Conservation (phyloP, 768 basidiomycete genomes). For the Calocera viscosa region DNA sequence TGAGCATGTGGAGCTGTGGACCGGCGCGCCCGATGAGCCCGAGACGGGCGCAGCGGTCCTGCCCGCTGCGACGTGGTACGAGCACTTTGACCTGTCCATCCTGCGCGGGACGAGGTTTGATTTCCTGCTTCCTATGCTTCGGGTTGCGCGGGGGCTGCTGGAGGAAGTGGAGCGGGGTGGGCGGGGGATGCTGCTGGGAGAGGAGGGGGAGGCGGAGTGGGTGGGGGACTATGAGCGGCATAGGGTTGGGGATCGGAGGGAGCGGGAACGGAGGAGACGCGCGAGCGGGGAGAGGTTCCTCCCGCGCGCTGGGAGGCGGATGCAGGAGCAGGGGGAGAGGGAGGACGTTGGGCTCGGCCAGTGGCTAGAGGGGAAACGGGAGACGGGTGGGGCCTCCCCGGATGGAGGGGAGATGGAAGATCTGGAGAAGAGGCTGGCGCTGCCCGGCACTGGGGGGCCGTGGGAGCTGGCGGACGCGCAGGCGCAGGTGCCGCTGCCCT, state of each 20-base stretch:
- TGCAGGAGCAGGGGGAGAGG: too few species aligned
- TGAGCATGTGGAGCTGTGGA: not conserved
- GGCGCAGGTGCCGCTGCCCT: too few species aligned
- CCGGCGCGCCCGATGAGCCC: not conserved
- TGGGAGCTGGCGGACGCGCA: too few species aligned
- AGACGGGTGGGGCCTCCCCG: too few species aligned
- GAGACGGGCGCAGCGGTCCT: not conserved
- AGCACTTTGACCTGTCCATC: not conserved
- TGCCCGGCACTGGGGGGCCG: too few species aligned
- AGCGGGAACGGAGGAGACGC: not conserved
- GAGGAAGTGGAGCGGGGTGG: not conserved
- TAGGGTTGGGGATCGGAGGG: not conserved
- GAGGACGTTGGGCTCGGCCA: too few species aligned
- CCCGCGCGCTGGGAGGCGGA: too few species aligned
- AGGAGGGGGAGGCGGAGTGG: not conserved
- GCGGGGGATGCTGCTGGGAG: not conserved
- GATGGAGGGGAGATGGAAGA: too few species aligned
- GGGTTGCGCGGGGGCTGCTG: not conserved
- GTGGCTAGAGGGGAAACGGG: too few species aligned
- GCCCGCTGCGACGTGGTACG: not conserved
- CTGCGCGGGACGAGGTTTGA: not conserved
- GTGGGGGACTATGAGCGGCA: not conserved
- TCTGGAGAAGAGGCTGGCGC: too few species aligned
- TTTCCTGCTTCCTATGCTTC: not conserved
- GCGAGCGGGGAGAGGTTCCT: too few species aligned